A percentile compares a stretch with the other conserved stretches of the same genome.
Conservation (phyloP, 2,329 filamentous ascomycete species). For the Aspergillus clavatus region DNA sequence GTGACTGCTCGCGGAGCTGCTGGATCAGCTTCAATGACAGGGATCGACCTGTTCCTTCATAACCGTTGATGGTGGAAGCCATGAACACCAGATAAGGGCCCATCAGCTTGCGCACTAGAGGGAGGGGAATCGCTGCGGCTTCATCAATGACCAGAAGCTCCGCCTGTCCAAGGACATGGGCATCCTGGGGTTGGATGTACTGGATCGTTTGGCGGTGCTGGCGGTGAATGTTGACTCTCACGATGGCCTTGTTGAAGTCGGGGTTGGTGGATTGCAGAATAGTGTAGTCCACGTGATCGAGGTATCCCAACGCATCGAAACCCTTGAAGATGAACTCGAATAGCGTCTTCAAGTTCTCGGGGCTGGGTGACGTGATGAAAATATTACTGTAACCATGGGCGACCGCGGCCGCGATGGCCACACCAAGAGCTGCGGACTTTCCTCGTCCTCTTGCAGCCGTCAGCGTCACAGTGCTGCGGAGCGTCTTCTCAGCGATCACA, state of each 20-base stretch:
- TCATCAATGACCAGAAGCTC: conserved; percentile 96
- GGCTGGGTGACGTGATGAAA: conserved; percentile 95
- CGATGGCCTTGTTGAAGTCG: conserved; percentile 98
- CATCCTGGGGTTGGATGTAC: conserved; percentile 95
- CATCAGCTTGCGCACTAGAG: conserved; percentile 88
- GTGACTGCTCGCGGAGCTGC: conserved; percentile 88
- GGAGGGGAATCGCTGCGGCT: conserved; percentile 90
- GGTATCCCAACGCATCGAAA: conserved; percentile 88
- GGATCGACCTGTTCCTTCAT: conserved; percentile 93
- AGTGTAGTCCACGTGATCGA: conserved; percentile 94
- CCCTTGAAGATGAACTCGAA: conserved; percentile 99
- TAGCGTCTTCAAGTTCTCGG: conserved; percentile 96
- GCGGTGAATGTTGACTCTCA: conserved; percentile 90
- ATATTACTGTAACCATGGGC: conserved; percentile 98
- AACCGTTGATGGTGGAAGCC: conserved; percentile 98
- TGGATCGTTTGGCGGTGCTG: conserved; percentile 97
- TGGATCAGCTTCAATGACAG: conserved; percentile 95
- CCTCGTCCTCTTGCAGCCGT: conserved; percentile 92
- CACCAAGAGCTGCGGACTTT: conserved; percentile 92
- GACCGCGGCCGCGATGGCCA: conserved; percentile 88
- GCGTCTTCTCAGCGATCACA: conserved; percentile 90
- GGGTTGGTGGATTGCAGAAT: conserved; percentile 98
- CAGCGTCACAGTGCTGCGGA: conserved; percentile 86
- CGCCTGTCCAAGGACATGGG: conserved; percentile 89
- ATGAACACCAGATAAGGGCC: conserved; percentile 97